Evolutionary conservation across 23 red algal species (phyloP).

Genomic region (Gracilaria gracilis): DNA sequence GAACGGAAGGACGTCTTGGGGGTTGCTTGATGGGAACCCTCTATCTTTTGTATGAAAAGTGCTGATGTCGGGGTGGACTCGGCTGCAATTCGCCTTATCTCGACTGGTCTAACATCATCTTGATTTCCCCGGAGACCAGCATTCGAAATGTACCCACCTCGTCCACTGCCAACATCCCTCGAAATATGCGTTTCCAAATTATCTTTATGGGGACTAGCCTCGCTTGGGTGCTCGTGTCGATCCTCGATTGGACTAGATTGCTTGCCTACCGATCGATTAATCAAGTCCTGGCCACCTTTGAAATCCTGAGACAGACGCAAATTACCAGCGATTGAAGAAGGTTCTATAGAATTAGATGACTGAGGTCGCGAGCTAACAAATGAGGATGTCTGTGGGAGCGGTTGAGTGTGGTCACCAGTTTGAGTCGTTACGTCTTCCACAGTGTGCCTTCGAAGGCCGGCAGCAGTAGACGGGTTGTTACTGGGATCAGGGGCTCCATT

Average conservation of each 20-base stretch:
- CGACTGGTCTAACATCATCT: background rate
- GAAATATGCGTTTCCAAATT: constrained; percentile 1
- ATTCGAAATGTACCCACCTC: background rate
- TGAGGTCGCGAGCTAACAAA: constrained; percentile 33
- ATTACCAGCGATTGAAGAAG: background rate
- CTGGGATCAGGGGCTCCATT: background rate
- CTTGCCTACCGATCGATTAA: background rate
- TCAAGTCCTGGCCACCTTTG: constrained; percentile 16
- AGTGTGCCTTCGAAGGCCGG: background rate
- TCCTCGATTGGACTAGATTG: background rate
- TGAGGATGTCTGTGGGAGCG: constrained; percentile 32
- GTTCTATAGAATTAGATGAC: constrained; percentile 41
- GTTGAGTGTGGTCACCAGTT: constrained; percentile 3
- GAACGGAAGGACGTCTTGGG: background rate
- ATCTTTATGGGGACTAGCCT: constrained; percentile 14
- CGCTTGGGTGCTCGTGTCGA: background rate
- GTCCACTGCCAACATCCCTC: background rate
- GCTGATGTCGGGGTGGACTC: background rate
- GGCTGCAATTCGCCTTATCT: background rate
- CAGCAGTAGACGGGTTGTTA: background rate
- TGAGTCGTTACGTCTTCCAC: background rate
- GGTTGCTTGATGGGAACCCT: background rate
- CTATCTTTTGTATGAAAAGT: background rate
- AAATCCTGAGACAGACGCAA: constrained; percentile 6
- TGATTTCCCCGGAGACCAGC: background rate